These are phyloP conservation scores for Exophiala mesophila DNA, from an alignment of 2,329 filamentous ascomycete genomes.

Conservation along the genomic window DNA sequence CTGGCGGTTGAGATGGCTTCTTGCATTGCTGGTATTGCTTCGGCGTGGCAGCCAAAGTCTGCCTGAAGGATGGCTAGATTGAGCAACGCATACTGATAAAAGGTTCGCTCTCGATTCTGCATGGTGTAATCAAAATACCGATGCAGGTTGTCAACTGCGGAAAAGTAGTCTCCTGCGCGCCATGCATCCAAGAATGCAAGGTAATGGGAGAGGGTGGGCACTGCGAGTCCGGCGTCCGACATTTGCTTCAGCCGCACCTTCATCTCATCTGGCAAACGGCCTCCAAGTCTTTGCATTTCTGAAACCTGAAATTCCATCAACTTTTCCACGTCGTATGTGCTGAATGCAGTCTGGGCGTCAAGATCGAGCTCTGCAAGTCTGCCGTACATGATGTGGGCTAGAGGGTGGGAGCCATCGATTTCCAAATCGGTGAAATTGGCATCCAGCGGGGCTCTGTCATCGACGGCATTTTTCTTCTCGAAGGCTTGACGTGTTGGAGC, in stretches of 20 bases:
- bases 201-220: conserved; percentile 24
- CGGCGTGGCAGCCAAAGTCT: conserved; percentile 85
- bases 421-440: conserved; percentile 57
- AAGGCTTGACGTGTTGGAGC: conserved; percentile 64
- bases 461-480: conserved; percentile 49
- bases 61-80: conserved; percentile 91
- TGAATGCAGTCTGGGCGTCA: conserved; percentile 38
- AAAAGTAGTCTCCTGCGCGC: conserved; percentile 83
- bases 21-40: conserved; percentile 89
- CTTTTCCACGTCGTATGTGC: conserved; percentile 73
- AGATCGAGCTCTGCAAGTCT: conserved; percentile 35
- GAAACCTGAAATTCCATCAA: conserved; percentile 84
- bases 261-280: conserved; percentile 69
- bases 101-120: conserved; percentile 73
- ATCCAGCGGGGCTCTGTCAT: conserved; percentile 52
- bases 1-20: conserved; percentile 92
- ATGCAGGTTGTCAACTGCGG: conserved; percentile 84
- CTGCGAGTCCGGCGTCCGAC: conserved; percentile 37
- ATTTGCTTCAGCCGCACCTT: conserved; percentile 65
- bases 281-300: conserved; percentile 78
- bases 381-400: conserved; percentile 50
- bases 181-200: conserved; percentile 81
- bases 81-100: conserved; percentile 91
- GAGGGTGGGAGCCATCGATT: conserved; percentile 46
- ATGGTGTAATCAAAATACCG: conserved; percentile 97